phyloP scores from a whole-genome alignment of 1,284 basidiomycete genomes.

The Rhodotorula sp. region DNA sequence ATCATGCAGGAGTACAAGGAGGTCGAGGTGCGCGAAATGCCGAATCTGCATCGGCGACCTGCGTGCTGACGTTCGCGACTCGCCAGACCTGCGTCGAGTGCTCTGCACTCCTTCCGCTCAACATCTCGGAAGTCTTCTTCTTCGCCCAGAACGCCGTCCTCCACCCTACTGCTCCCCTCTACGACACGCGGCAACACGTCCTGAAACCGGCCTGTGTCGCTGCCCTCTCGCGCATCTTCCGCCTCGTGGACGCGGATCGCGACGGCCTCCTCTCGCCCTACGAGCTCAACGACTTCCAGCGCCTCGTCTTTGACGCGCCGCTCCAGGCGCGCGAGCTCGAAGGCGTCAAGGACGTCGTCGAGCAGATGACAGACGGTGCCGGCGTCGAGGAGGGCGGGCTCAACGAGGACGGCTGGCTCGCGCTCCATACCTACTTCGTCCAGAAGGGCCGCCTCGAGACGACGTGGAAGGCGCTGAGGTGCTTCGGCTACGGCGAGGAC shows the following conservation, averaged over 20 bases:
- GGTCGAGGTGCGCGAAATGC: slow-evolving; percentile 29
- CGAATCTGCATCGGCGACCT: rapidly evolving
- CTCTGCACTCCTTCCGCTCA: slow-evolving; percentile 82
- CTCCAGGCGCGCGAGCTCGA: slow-evolving; percentile 90
- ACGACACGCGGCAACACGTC: slow-evolving; percentile 94
- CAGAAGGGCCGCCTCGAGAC: slow-evolving; percentile 95
- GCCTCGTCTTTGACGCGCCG: slow-evolving; percentile 60
- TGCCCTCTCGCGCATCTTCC: slow-evolving; percentile 91
- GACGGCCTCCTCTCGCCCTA: slow-evolving; percentile 85
- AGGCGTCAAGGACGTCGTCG: slow-evolving; percentile 50
- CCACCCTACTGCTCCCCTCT: slow-evolving; percentile 93
- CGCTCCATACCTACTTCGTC: slow-evolving; percentile 95
- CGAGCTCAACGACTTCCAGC: slow-evolving; percentile 96
- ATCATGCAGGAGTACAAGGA: slow-evolving; percentile 98
- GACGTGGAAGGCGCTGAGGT: slow-evolving; percentile 93
- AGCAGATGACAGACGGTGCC: slow-evolving; percentile 15
- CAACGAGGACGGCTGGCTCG: slow-evolving; percentile 90
- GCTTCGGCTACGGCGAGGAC: slow-evolving; percentile 95
- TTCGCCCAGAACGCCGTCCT: slow-evolving; percentile 98
- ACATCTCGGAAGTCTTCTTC: slow-evolving; percentile 98
- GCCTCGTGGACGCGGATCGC: slow-evolving; percentile 91
- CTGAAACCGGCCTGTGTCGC: slow-evolving; percentile 89
- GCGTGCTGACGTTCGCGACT: no score
- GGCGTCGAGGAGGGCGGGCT: slow-evolving; percentile 82
- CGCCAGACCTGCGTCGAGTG: slow-evolving; percentile 90